These are phyloP conservation scores for Volvox africanus DNA, from an alignment of 139 green algal genomes.

Conservation along the genomic window DNA sequence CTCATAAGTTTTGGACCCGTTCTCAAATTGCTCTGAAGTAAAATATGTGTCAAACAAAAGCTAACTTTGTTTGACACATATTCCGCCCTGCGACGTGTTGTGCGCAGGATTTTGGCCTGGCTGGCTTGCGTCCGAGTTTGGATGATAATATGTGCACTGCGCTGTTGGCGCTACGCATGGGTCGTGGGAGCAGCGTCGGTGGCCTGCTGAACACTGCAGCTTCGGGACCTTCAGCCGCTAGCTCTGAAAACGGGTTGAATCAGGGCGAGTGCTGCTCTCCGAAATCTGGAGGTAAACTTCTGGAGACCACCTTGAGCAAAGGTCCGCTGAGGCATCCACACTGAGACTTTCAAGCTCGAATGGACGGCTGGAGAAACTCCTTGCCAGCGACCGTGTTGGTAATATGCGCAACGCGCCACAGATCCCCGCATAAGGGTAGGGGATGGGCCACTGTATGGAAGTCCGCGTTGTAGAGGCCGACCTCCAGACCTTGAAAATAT, in stretches of 20 bases:
- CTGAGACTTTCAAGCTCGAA: neutral
- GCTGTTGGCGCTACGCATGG: neutral
- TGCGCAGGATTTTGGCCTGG: neutral
- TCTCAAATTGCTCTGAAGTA: too few relatives aligned
- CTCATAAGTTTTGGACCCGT: neutral
- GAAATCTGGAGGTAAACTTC: neutral
- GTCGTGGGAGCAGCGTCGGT: slow-evolving; percentile 21
- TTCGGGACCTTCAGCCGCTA: neutral
- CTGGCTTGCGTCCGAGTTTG: neutral
- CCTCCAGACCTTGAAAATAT: too few relatives aligned
- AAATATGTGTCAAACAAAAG: too few relatives aligned
- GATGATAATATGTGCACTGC: slow-evolving; percentile 9
- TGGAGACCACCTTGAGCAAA: neutral
- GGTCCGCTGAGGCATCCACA: neutral
- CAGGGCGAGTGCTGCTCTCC: neutral
- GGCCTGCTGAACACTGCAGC: neutral
- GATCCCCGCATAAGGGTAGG: neutral
- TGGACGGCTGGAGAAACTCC: slow-evolving; percentile 1
- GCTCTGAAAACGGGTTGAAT: neutral
- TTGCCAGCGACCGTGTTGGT: neutral
- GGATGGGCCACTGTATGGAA: too few relatives aligned
- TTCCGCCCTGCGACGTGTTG: neutral
- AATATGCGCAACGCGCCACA: neutral
- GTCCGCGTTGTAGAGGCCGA: too few relatives aligned
- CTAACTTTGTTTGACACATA: too few relatives aligned